Conservation (phyloP, 2,329 filamentous ascomycete genomes). For the Botrytis fabae region DNA sequence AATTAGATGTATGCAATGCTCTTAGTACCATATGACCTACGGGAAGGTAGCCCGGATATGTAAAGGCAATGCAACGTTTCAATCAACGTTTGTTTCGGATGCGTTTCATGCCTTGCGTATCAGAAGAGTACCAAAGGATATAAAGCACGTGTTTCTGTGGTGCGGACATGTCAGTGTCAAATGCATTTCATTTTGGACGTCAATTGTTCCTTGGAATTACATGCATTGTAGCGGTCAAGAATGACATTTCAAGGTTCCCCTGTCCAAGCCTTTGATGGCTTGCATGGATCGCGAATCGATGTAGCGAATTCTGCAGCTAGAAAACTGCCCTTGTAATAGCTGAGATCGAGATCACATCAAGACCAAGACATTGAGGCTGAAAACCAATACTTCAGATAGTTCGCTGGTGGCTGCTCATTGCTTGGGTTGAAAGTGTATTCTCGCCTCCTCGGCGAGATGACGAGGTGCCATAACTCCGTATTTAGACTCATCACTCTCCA, state of each 20-base stretch:
- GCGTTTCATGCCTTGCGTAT: conserved; percentile 4
- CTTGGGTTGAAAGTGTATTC: conserved; percentile 31
- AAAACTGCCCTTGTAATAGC: conserved; percentile 19
- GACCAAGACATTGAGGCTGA: conserved; percentile 20
- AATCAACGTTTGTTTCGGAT: conserved; percentile 11
- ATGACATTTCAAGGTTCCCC: not conserved
- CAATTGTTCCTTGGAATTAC: not conserved
- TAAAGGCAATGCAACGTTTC: conserved; percentile 13
- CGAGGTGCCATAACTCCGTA: conserved; percentile 43
- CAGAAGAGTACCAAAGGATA: not conserved
- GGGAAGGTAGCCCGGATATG: not conserved
- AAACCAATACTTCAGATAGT: conserved; percentile 9
- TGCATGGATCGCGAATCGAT: conserved; percentile 14
- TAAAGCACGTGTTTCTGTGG: conserved; percentile 12
- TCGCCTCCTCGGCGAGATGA: conserved; percentile 39
- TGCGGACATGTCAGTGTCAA: conserved; percentile 18
- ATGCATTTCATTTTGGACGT: conserved; percentile 2
- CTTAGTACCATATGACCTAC: not conserved
- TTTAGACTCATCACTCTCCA: conserved; percentile 39
- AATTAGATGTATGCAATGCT: not conserved
- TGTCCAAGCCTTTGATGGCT: conserved; percentile 1
- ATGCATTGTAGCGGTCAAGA: conserved; percentile 19
- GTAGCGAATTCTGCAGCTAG: conserved; percentile 18
- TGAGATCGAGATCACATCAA: not conserved
- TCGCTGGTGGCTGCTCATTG: not conserved